Conservation (phyloP, 805 yeast genomes). For the Candida morakotiae region DNA sequence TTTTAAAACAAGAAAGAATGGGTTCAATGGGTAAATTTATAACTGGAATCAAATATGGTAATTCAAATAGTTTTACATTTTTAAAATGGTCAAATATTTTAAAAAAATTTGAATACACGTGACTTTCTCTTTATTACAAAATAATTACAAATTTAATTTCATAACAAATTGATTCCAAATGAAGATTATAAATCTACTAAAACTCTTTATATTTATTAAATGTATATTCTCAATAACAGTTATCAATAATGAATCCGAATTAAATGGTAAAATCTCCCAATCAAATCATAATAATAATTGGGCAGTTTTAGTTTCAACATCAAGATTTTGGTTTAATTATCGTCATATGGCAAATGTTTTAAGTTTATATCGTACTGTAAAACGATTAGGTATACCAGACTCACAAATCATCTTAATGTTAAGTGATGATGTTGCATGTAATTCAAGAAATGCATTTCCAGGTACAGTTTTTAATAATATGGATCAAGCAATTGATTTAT, state of each 20-base stretch:
- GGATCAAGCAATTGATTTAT: slow-evolving; percentile 86
- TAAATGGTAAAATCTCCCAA: too few relatives aligned
- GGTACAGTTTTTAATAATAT: slow-evolving; percentile 94
- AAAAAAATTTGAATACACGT: slow-evolving; percentile 1
- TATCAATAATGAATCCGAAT: too few relatives aligned
- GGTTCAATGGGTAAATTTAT: slow-evolving; percentile 1
- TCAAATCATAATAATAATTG: slow-evolving; percentile 58
- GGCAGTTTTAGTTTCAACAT: slow-evolving; percentile 93
- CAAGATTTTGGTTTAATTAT: slow-evolving; percentile 97
- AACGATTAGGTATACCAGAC: slow-evolving; percentile 94
- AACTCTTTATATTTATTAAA: not conserved
- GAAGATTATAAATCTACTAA: not conserved
- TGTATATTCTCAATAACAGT: not conserved
- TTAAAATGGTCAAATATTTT: not conserved
- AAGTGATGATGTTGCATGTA: slow-evolving; percentile 96
- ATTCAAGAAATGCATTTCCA: slow-evolving; percentile 92
- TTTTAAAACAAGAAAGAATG: not conserved
- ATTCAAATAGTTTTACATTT: slow-evolving; percentile 1
- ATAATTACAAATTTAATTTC: not conserved
- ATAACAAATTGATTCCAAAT: not conserved
- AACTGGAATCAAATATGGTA: slow-evolving; percentile 1
- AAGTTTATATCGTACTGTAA: slow-evolving; percentile 92
- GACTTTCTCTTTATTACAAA: not conserved
- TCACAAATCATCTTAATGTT: slow-evolving; percentile 95
- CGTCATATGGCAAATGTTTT: slow-evolving; percentile 96